Percentiles rank a stretch among this genome's conserved stretches.
These are phyloP conservation scores for Ilyonectria mors-panacis DNA, from an alignment of 2,329 filamentous ascomycete genomes.

Conservation along the genomic window DNA sequence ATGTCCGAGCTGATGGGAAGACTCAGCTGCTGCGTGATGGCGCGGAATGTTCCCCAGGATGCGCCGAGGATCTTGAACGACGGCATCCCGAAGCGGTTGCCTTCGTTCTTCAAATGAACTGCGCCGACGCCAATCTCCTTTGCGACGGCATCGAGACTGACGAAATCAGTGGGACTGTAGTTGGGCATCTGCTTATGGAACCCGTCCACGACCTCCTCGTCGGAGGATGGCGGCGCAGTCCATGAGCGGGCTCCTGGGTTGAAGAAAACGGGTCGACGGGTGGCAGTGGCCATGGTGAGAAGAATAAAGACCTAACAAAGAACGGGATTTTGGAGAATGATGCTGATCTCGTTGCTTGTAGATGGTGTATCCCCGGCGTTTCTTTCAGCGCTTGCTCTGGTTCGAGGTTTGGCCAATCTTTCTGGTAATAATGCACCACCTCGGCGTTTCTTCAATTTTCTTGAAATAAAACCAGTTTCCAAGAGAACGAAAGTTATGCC, in stretches of 20 bases:
- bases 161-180: conserved; percentile 70
- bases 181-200: conserved; percentile 73
- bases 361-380: neutral
- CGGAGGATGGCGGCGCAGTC: conserved; percentile 26
- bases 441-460: neutral
- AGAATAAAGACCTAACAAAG: neutral
- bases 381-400: neutral
- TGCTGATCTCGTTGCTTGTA: neutral
- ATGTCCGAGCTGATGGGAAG: conserved; percentile 61
- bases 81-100: conserved; percentile 75
- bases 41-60: conserved; percentile 78
- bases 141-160: conserved; percentile 67
- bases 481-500: no score
- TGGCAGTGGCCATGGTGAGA: conserved; percentile 35
- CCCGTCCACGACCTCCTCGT: conserved; percentile 34
- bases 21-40: conserved; percentile 62
- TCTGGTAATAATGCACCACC: neutral
- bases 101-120: conserved; percentile 81
- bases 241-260: conserved; percentile 41
- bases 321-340: neutral
- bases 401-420: neutral
- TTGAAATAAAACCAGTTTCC: neutral
- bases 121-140: conserved; percentile 68
- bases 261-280: conserved; percentile 43
- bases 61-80: conserved; percentile 87